Percentiles rank a stretch among this genome's conserved stretches.
phyloP scores from a whole-genome alignment of 805 yeast genomes.

The Ascoidea tarda region DNA sequence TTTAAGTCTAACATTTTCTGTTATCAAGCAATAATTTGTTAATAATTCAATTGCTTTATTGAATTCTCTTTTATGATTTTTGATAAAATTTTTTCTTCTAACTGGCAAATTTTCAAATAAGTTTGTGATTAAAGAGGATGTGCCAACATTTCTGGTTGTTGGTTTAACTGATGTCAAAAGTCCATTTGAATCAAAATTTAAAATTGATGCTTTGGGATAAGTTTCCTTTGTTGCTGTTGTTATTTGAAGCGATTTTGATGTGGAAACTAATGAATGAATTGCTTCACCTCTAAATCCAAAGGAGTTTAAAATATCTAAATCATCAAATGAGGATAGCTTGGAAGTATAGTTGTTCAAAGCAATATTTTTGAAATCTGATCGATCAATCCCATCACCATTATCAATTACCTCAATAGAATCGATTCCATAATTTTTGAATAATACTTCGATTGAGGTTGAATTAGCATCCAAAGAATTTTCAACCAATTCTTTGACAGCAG shows the following conservation, averaged over 20 bases:
- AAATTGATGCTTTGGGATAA: slow-evolving; percentile 41
- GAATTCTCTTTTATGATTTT: slow-evolving; percentile 58
- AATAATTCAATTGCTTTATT: slow-evolving; percentile 47
- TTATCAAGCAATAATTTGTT: slow-evolving; percentile 55
- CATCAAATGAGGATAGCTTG: slow-evolving; percentile 42
- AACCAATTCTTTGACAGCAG: slow-evolving; percentile 72
- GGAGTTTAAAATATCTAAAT: slow-evolving; percentile 26
- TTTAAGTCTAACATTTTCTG: slow-evolving; percentile 40
- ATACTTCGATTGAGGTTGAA: slow-evolving; percentile 52
- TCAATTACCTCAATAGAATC: slow-evolving; percentile 57
- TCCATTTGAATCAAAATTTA: slow-evolving; percentile 46
- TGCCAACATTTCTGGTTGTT: slow-evolving; percentile 53
- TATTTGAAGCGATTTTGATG: slow-evolving; percentile 20
- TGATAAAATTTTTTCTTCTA: slow-evolving; percentile 56
- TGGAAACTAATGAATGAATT: slow-evolving; percentile 50
- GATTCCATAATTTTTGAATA: slow-evolving; percentile 57
- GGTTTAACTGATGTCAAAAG: slow-evolving; percentile 22
- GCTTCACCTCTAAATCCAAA: slow-evolving; percentile 80
- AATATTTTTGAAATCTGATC: slow-evolving; percentile 34
- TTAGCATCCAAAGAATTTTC: slow-evolving; percentile 82
- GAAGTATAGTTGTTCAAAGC: slow-evolving; percentile 60
- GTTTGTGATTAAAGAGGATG: slow-evolving; percentile 40
- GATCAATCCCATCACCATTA: slow-evolving; percentile 51
- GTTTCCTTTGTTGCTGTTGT: slow-evolving; percentile 31
- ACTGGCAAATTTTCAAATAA: slow-evolving; percentile 71